Evolutionary conservation across 371 early-diverging fungal genomes (phyloP), one percentile per base, ranked within the genome.

Genomic region (Zychaea mexicana): DNA sequence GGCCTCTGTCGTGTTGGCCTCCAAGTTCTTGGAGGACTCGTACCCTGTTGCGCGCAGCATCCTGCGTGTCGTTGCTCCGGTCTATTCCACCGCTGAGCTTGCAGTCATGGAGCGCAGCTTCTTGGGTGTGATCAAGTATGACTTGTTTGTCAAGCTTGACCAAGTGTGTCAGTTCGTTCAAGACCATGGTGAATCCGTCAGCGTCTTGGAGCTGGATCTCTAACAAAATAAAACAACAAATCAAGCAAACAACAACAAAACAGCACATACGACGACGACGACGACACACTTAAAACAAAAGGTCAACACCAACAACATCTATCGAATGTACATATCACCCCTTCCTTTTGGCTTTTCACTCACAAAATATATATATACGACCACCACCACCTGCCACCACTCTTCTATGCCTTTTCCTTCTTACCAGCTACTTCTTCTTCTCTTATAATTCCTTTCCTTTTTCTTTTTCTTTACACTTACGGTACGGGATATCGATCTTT

Each of bases 1-100:
- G 64, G 89, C 90, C 3, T 86, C 92, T 19, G 73, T 90, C 60
- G 72, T 92, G 62, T 74, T 90, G 8, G 90, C 91, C 2, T 88
- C 88, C 57, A 92, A 86, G 71, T 88, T 79, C 56, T 74, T 80
- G 33, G 87, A 90, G 46, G 89, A 90, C 57, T 74, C 75, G 64
- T 73, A 76, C n/a, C 57, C 72, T 3, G 69, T 72, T 61, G 72
- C 74, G 19, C 53, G 66, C 24, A 58, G 67, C 31, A 73, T 81
- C 52, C 72, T 68, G 57, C 62, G 61, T 19, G 60, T 71, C 46
- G 75, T 77, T 21, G 65, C 76, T 2, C 72, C 75, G 12, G 66
- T 89, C 17, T 92, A 88, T 59, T 71, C 83, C n/a, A 68, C 76
- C 22, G 65, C 73, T 58, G 89, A 92, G 61, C 73, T 92, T 55